These are phyloP conservation scores for Pythium rhizo-oryzae DNA, from an alignment of 352 stramenopile species.

Conservation along the genomic window DNA sequence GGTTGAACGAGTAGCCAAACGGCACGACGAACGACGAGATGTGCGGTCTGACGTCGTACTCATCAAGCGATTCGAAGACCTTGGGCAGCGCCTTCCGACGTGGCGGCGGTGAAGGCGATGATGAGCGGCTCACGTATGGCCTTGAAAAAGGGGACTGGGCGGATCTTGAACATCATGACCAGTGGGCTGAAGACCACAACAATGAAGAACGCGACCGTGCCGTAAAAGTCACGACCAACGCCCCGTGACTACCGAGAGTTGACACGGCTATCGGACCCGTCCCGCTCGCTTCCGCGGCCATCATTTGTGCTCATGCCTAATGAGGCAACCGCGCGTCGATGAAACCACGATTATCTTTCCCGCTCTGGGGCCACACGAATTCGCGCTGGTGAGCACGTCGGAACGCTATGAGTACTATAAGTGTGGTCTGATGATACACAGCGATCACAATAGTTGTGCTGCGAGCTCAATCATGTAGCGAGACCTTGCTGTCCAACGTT, in stretches of 20 bases:
- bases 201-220: conserved; percentile 51
- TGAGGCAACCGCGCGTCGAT: no score
- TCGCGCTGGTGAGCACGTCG: no score
- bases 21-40: conserved; percentile 60
- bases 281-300: conserved; percentile 46
- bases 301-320: no score
- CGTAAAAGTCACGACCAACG: conserved; percentile 54
- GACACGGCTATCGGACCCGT: conserved; percentile 54
- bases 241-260: conserved; percentile 37
- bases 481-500: no score
- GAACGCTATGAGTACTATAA: no score
- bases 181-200: conserved; percentile 49
- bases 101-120: conserved; percentile 61
- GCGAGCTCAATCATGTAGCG: no score
- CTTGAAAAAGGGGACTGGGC: conserved; percentile 41
- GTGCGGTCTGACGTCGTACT: conserved; percentile 52
- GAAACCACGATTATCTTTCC: no score
- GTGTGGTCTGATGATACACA: no score
- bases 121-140: conserved; percentile 55
- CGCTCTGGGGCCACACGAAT: no score
- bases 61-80: conserved; percentile 57
- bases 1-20: conserved; percentile 72
- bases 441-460: no score
- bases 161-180: conserved; percentile 52
- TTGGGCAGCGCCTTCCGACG: conserved; percentile 57